These are phyloP conservation scores for Cantharellus anzutake DNA, from an alignment of 768 basidiomycete genomes.

Conservation along the genomic window DNA sequence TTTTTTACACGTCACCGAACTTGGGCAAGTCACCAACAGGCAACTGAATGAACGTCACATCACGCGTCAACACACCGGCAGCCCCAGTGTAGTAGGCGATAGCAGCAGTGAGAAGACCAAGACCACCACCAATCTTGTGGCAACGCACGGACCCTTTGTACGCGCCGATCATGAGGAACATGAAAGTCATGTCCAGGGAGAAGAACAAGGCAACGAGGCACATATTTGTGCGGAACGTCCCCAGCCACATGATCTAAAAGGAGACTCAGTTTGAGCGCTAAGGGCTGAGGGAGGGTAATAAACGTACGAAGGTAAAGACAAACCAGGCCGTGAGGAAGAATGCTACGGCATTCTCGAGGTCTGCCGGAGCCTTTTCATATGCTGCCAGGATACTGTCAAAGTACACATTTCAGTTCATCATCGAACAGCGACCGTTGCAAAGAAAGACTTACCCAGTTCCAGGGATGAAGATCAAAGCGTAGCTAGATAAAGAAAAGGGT, in stretches of 20 bases:
- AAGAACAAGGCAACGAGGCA: conserved; percentile 30
- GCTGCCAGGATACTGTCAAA: neutral
- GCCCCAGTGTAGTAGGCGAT: conserved; percentile 18
- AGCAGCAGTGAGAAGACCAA: conserved; percentile 17
- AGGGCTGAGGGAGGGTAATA: neutral
- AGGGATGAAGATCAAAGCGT: conserved; percentile 39
- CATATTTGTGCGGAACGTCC: conserved; percentile 27
- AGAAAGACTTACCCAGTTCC: conserved; percentile 25
- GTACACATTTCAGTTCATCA: neutral
- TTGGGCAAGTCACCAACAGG: conserved; percentile 3
- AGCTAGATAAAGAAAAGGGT: no score
- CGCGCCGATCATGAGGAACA: conserved; percentile 26
- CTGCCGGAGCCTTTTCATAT: neutral
- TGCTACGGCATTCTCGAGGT: neutral
- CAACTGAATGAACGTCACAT: neutral
- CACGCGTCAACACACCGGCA: conserved; percentile 11
- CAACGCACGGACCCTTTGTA: conserved; percentile 15
- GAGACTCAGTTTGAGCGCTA: neutral
- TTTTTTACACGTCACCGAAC: neutral
- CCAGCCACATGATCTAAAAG: conserved; percentile 1
- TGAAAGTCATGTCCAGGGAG: conserved; percentile 35
- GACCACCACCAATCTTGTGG: conserved; percentile 17
- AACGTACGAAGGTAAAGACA: conserved; percentile 29
- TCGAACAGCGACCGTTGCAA: neutral
- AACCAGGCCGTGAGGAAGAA: conserved; percentile 42